These are phyloP conservation scores for Paspalum notatum DNA, from an alignment of 176 grass and related monocot genomes.

Conservation along the genomic window DNA sequence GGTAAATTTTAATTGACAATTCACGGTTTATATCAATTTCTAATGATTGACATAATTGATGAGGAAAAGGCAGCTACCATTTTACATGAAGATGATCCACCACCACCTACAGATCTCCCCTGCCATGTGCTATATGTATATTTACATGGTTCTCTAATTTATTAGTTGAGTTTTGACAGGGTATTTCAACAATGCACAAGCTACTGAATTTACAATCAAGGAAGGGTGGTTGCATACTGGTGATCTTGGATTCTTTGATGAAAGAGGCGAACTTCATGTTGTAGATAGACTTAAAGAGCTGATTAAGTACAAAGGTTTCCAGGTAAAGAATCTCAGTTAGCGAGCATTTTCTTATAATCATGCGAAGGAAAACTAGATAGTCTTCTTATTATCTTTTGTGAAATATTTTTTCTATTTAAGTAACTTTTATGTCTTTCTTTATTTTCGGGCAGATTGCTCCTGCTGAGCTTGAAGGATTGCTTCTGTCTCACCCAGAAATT, in stretches of 20 bases:
- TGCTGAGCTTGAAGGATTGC: slow-evolving; percentile 88
- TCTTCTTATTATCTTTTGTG: background rate
- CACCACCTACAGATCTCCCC: background rate
- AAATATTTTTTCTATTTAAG: background rate
- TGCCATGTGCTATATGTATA: background rate
- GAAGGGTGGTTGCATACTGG: slow-evolving; percentile 93
- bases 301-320: slow-evolving; percentile 94
- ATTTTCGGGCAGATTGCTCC: slow-evolving; percentile 71
- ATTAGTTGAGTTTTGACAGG: slow-evolving; percentile 39
- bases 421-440: background rate
- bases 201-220: slow-evolving; percentile 75
- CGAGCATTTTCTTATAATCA: slow-evolving; percentile 17
- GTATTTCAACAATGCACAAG: slow-evolving; percentile 92
- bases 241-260: slow-evolving; percentile 86
- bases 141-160: background rate
- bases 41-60: background rate
- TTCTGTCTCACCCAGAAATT: slow-evolving; percentile 85
- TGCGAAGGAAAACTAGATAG: background rate
- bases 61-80: background rate
- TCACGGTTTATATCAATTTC: background rate
- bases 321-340: slow-evolving; percentile 49
- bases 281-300: slow-evolving; percentile 97
- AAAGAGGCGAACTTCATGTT: slow-evolving; percentile 70
- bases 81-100: background rate
- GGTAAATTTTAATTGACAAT: slow-evolving; percentile 44